A percentile compares a stretch with the other conserved stretches of the same genome.
These are phyloP conservation scores for Dentipellis sp. DNA, from an alignment of 768 basidiomycete genomes.

Conservation along the genomic window DNA sequence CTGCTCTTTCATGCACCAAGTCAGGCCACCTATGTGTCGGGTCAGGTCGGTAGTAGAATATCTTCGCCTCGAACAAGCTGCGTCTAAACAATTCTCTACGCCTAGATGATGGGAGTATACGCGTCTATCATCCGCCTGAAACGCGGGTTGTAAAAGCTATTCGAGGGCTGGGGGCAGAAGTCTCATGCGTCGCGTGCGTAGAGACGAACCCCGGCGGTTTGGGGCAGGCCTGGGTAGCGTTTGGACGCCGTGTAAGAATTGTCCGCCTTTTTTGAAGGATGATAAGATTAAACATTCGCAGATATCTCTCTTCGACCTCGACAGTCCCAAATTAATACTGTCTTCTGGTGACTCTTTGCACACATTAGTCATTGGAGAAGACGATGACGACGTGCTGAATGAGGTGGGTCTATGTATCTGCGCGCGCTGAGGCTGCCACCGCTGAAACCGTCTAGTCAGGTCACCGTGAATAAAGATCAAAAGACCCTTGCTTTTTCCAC, in stretches of 20 bases:
- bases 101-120: constrained; percentile 22
- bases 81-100: constrained; percentile 38
- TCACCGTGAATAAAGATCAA: constrained; percentile 46
- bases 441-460: constrained; percentile 41
- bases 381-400: constrained; percentile 53
- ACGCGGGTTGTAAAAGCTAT: constrained; percentile 10
- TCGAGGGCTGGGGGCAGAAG: constrained; percentile 31
- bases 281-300: constrained; percentile 5
- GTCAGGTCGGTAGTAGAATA: constrained; percentile 47
- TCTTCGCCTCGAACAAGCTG: constrained; percentile 5
- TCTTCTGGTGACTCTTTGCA: constrained; percentile 37
- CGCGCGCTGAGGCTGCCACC: not conserved
- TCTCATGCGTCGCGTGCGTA: constrained; percentile 52
- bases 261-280: not conserved
- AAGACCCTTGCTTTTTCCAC: constrained; percentile 54
- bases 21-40: constrained; percentile 30
- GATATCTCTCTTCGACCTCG: constrained; percentile 35
- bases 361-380: constrained; percentile 36
- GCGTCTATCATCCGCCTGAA: constrained; percentile 9
- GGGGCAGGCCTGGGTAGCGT: constrained; percentile 56
- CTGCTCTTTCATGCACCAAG: constrained; percentile 43
- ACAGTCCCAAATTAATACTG: constrained; percentile 43
- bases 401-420: constrained; percentile 38
- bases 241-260: constrained; percentile 43
- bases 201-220: constrained; percentile 23